Base-by-base conservation (phyloP, 805 yeast species). In the Kuraishia piskuri region DNA sequence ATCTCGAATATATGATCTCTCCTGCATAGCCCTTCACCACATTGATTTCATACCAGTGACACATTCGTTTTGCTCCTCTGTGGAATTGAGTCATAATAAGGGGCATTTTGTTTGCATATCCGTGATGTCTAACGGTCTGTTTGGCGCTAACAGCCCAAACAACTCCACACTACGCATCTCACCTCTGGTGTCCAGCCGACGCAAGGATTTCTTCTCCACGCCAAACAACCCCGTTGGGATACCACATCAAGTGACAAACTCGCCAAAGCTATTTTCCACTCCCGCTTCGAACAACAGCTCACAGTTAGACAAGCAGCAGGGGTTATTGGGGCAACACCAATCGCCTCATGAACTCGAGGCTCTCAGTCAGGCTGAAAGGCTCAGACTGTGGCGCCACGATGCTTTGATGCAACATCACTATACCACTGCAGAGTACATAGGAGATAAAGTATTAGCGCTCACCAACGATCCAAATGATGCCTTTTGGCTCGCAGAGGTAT, bases 401-500 rank as follows among this genome's bases (percentile, higher is more conserved):
- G 96, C 99, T 0, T 68, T 87, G 54, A 83, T 87, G 85, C 96
- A 91, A 61, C 97, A 91, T 65, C 95, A 90, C 57, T 88, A 88
- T 66, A 77, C 77, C 48, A 89, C 97, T 0, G 97, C 98, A 0
- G 92, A 86, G 61, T 90, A 83, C 64, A 79, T 94, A 24, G 98
- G 96, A 17, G 96, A 94, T 69, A 92, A 91, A 61, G 88, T 94
- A 7, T 76, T 89, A 46, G 80, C 90, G 1, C 70, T 94, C 56
- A 90, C 97, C 0, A 77, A 78, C 55, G 97, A 91, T 63, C 87
- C 96, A 14, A 88, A 86, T 62, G 98, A 92, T 65, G 97, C 97
- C 10, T 92, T 90, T 67, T 91, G 97, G 97, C 74, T 92, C 26
- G 97, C 96, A 0, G 97, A 92, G 70, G 96, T 88, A 3, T 83